These are phyloP conservation scores for Zygosaccharomyces siamensis DNA, from an alignment of 805 yeast species.

Conservation along the genomic window DNA sequence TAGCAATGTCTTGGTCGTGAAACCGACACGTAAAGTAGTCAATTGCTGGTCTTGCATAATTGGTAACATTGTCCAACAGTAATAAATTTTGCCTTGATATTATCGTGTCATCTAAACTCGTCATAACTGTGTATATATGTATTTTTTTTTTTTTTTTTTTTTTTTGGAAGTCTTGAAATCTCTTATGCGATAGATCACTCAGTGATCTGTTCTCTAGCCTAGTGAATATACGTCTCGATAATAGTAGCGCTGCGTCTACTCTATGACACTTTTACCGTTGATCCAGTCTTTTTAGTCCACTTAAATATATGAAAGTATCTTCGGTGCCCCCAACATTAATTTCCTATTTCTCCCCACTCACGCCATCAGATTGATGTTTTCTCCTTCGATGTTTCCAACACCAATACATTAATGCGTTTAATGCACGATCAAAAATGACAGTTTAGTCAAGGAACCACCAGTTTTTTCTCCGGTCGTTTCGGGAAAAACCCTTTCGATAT, in stretches of 20 bases:
- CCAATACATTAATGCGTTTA: not conserved
- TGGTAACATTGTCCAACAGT: constrained; percentile 33
- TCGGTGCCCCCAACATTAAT: not conserved
- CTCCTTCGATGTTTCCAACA: not conserved
- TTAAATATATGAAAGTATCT: not conserved
- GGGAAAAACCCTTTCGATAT: too few relatives aligned
- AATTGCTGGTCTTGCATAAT: constrained; percentile 27
- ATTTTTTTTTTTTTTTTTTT: too few relatives aligned
- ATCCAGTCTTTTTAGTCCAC: too few relatives aligned
- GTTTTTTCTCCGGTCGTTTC: not conserved
- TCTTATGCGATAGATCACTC: too few relatives aligned
- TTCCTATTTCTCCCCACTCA: not conserved
- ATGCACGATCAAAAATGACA: not conserved
- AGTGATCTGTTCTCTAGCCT: too few relatives aligned
- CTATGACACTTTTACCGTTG: too few relatives aligned
- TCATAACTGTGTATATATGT: constrained; percentile 2
- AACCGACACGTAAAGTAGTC: constrained; percentile 31
- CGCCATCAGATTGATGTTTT: not conserved
- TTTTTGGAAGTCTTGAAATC: too few relatives aligned
- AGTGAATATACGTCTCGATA: too few relatives aligned
- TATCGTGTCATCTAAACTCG: constrained; percentile 32
- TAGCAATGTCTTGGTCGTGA: constrained; percentile 11
- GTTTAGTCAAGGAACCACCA: not conserved
- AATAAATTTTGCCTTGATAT: constrained; percentile 28
- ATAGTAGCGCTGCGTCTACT: too few relatives aligned